A percentile compares a stretch with the other conserved stretches of the same genome.
phyloP scores from a whole-genome alignment of 345 rosid species.

The Kandelia obovata region DNA sequence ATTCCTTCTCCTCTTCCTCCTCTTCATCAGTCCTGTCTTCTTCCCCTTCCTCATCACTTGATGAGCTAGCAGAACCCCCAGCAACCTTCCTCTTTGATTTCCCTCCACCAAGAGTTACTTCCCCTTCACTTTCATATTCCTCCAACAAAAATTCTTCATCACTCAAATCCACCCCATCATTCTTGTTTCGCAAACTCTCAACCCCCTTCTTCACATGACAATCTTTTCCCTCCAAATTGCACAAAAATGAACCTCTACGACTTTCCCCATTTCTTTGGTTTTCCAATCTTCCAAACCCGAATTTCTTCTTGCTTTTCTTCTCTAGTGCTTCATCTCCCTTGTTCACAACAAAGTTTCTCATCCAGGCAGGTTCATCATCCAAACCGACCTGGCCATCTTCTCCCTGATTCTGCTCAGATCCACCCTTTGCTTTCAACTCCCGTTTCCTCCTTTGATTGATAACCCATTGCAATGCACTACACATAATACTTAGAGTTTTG shows the following conservation, averaged over 20 bases:
- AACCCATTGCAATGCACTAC: slow-evolving; percentile 82
- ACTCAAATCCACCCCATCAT: slow-evolving; percentile 32
- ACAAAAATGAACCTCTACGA: slow-evolving; percentile 16
- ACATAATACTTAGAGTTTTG: slow-evolving; percentile 82
- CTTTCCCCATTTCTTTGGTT: slow-evolving; percentile 27
- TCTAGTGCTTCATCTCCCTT: slow-evolving; percentile 25
- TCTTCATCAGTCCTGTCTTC: slow-evolving; percentile 32
- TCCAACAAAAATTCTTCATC: slow-evolving; percentile 75
- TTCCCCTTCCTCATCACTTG: slow-evolving; percentile 62
- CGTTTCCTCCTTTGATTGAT: slow-evolving; percentile 49
- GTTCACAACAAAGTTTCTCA: slow-evolving; percentile 48
- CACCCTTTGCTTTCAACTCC: slow-evolving; percentile 20
- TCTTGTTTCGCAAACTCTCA: slow-evolving; percentile 20
- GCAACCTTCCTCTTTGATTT: slow-evolving; percentile 53
- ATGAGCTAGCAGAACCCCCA: slow-evolving; percentile 41
- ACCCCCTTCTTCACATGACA: slow-evolving; percentile 16
- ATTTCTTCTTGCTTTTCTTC: slow-evolving; percentile 28
- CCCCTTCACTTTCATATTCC: slow-evolving; percentile 81
- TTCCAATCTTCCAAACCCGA: slow-evolving; percentile 22
- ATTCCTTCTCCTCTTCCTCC: slow-evolving; percentile 30
- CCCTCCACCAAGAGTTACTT: slow-evolving; percentile 29
- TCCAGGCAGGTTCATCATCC: slow-evolving; percentile 86
- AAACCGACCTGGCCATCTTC: slow-evolving; percentile 25
- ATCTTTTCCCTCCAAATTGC: slow-evolving; percentile 24
- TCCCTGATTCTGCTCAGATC: slow-evolving; percentile 12